These are phyloP conservation scores for Brassica incana DNA, from an alignment of 345 rosid genomes.

Conservation along the genomic window DNA sequence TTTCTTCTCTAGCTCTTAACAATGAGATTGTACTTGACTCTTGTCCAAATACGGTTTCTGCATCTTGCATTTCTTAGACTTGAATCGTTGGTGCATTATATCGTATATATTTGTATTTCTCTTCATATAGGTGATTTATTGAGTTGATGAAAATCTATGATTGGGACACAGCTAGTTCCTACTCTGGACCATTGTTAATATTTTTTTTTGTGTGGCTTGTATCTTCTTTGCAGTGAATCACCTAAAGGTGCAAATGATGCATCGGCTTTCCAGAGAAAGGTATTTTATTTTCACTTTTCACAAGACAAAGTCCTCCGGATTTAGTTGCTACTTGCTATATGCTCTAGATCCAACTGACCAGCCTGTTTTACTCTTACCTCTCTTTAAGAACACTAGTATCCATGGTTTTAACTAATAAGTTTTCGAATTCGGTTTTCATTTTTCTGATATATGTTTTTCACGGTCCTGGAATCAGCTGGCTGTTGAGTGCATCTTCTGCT, in stretches of 20 bases:
- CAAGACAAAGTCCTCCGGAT: background rate
- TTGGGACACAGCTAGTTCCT: too few relatives aligned
- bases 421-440: background rate
- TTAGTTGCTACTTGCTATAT: background rate
- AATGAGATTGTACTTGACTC: constrained; percentile 5
- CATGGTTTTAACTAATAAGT: background rate
- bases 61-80: constrained; percentile 12
- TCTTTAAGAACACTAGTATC: constrained; percentile 12
- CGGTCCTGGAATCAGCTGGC: constrained; percentile 68
- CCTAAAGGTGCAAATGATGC: constrained; percentile 98
- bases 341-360: background rate
- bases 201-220: constrained; percentile 1
- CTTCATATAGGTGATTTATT: constrained; percentile 24
- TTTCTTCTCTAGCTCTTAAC: too few relatives aligned
- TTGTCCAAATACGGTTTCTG: constrained; percentile 11
- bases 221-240: constrained; percentile 72
- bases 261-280: constrained; percentile 98
- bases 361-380: background rate
- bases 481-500: constrained; percentile 99
- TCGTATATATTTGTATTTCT: constrained; percentile 15
- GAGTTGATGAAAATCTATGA: constrained; percentile 18
- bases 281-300: constrained; percentile 33
- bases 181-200: too few relatives aligned
- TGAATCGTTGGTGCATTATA: constrained; percentile 26
- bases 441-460: constrained; percentile 29